These are phyloP conservation scores for Zygoascus tannicola DNA, from an alignment of 805 yeast genomes.

Conservation along the genomic window DNA sequence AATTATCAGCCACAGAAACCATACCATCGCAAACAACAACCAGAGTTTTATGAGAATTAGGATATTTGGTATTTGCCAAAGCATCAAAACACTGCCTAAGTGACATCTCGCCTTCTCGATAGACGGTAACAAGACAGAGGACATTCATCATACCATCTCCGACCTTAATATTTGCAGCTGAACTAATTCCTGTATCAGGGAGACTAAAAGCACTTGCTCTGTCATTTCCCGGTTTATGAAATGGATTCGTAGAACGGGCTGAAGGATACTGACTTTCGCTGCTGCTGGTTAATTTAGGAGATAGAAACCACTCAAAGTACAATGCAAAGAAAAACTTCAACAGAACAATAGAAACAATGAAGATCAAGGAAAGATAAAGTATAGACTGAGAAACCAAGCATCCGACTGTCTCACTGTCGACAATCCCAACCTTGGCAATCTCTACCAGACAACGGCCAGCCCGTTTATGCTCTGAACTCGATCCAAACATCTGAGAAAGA, in stretches of 20 bases:
- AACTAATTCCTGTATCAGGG: no score
- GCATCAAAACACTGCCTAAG: constrained; percentile 71
- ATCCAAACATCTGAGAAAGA: constrained; percentile 5
- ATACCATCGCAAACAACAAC: constrained; percentile 81
- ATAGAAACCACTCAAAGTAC: constrained; percentile 67
- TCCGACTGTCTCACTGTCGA: constrained; percentile 73
- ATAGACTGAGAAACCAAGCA: constrained; percentile 73
- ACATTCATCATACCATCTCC: constrained; percentile 19
- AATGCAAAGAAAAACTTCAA: constrained; percentile 68
- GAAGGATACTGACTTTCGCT: not conserved
- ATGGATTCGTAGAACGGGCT: not conserved
- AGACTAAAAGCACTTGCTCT: not conserved
- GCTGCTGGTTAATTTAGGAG: constrained; percentile 24
- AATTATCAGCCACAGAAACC: constrained; percentile 77
- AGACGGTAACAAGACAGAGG: constrained; percentile 64
- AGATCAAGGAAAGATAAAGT: constrained; percentile 55
- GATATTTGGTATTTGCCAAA: constrained; percentile 68
- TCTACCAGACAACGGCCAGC: constrained; percentile 70
- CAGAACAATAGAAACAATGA: constrained; percentile 61
- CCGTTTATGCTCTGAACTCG: constrained; percentile 30
- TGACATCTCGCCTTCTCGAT: constrained; percentile 73
- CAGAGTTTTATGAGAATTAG: constrained; percentile 69
- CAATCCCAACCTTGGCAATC: constrained; percentile 63
- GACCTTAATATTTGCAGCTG: no score
- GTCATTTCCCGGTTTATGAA: not conserved